These are phyloP conservation scores for Phascolomyces articulosus DNA, from an alignment of 371 early-diverging fungal genomes.

Conservation along the genomic window DNA sequence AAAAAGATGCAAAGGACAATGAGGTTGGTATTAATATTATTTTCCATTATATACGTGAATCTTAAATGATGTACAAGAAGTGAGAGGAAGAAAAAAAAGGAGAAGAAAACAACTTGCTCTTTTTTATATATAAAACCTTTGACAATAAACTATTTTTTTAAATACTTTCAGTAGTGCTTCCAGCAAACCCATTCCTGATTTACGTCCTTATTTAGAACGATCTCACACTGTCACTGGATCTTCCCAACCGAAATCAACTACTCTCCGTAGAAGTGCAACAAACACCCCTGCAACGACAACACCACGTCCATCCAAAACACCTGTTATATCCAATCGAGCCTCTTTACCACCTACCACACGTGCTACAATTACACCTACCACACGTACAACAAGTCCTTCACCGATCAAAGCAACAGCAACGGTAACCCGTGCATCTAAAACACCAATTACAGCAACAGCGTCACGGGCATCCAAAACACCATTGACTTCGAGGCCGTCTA, in stretches of 20 bases:
- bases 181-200: slow-evolving; percentile 24
- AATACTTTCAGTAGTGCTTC: not conserved
- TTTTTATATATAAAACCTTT: too few species aligned
- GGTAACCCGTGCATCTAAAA: not conserved
- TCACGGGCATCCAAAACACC: slow-evolving; percentile 3
- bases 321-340: not conserved
- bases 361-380: not conserved
- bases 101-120: not conserved
- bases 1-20: slow-evolving; percentile 10
- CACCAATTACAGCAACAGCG: slow-evolving; percentile 2
- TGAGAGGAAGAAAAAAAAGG: too few species aligned
- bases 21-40: slow-evolving; percentile 8
- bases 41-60: too few species aligned
- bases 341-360: not conserved
- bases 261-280: not conserved
- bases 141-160: too few species aligned
- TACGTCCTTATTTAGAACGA: slow-evolving; percentile 25
- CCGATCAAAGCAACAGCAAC: not conserved
- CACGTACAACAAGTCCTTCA: not conserved
- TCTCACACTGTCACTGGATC: slow-evolving; percentile 4
- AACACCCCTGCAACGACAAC: slow-evolving; percentile 9
- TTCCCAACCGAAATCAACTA: slow-evolving; percentile 1
- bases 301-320: slow-evolving; percentile 7
- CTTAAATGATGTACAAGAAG: too few species aligned
- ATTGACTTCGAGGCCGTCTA: not conserved